phyloP scores from a whole-genome alignment of 106 monocot species.

The Amphibolis antarctica region DNA sequence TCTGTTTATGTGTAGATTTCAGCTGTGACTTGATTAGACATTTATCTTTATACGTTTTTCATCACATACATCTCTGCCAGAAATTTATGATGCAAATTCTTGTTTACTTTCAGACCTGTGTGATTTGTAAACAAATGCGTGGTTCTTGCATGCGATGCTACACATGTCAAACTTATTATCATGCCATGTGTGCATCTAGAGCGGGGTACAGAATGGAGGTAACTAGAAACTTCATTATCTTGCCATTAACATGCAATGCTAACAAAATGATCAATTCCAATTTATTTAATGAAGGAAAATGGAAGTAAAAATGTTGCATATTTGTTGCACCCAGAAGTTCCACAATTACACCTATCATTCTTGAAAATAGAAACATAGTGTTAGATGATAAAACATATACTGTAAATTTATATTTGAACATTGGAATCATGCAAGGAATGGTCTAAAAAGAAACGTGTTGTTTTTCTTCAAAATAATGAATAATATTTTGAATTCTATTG shows the following conservation, averaged over 20 bases:
- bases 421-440: too few relatives aligned
- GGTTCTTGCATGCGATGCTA: conserved; percentile 79
- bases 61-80: not conserved
- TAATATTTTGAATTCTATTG: too few relatives aligned
- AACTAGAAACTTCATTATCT: conserved; percentile 3
- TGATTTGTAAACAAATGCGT: conserved; percentile 85
- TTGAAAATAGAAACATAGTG: too few relatives aligned
- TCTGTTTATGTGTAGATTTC: not conserved
- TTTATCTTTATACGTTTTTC: not conserved
- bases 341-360: too few relatives aligned
- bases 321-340: too few relatives aligned
- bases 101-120: conserved; percentile 45
- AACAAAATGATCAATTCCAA: too few relatives aligned
- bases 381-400: too few relatives aligned
- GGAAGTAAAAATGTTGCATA: too few relatives aligned
- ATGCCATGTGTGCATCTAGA: conserved; percentile 90
- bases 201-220: conserved; percentile 96
- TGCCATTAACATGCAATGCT: not conserved
- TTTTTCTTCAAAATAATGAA: too few relatives aligned
- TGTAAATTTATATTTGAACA: too few relatives aligned
- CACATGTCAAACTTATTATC: conserved; percentile 69
- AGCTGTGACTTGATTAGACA: not conserved
- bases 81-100: conserved; percentile 3
- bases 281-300: too few relatives aligned
- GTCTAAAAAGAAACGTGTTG: too few relatives aligned